Conservation (phyloP, 495 filamentous ascomycete genomes). For the Neurospora pannonica region DNA sequence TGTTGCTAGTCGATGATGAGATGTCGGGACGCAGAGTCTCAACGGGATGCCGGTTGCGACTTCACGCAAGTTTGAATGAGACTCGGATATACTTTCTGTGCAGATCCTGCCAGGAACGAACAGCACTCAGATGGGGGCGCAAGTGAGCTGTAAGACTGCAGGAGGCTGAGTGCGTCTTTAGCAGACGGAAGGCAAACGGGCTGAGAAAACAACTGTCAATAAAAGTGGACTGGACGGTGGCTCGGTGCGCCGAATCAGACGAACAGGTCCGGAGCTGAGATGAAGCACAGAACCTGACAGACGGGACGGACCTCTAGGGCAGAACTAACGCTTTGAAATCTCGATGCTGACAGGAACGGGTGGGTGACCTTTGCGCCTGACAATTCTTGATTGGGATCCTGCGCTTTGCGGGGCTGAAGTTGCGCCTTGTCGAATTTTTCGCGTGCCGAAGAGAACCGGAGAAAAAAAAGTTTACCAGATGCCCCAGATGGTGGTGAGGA, state of each 20-base stretch:
- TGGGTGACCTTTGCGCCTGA: background rate
- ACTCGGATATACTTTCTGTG: background rate
- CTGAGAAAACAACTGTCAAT: background rate
- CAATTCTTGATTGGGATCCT: background rate
- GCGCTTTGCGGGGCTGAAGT: background rate
- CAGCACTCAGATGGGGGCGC: background rate
- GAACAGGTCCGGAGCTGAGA: background rate
- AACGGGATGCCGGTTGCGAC: background rate
- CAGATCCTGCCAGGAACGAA: background rate
- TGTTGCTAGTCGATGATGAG: background rate
- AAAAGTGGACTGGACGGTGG: background rate
- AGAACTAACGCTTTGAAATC: background rate
- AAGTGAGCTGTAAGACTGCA: background rate
- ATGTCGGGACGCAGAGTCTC: background rate
- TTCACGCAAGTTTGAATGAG: background rate
- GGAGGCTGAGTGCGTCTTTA: background rate
- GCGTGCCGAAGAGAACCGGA: background rate
- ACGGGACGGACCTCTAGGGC: background rate
- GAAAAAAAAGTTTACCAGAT: slow-evolving; percentile 1
- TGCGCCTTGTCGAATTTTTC: background rate
- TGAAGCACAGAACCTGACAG: background rate
- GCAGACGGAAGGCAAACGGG: background rate
- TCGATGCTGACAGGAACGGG: background rate
- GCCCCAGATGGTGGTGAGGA: slow-evolving; percentile 2
- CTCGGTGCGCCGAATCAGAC: background rate